Conservation (phyloP, 129 eudicot species). For the Pseudognaphalium luteoalbum region DNA sequence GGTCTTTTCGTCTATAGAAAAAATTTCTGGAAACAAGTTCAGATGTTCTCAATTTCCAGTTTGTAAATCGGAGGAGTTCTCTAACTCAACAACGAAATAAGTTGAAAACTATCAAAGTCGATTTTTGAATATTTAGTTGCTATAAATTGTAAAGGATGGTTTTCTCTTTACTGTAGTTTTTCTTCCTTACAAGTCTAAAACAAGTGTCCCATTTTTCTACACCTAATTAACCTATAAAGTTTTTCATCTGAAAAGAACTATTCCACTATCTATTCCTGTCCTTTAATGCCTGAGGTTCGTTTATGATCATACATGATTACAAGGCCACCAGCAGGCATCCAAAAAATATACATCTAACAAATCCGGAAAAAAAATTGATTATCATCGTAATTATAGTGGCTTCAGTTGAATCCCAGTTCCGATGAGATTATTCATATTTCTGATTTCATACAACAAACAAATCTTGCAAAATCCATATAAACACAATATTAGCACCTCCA, state of each 20-base stretch:
- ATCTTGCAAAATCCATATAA: neutral
- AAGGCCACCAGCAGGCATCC: neutral
- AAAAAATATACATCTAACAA: neutral
- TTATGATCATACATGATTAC: neutral
- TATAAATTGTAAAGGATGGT: no score
- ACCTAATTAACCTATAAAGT: neutral
- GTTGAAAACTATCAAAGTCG: no score
- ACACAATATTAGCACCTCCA: no score
- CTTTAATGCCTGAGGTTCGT: neutral
- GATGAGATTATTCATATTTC: neutral
- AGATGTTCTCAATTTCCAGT: no score
- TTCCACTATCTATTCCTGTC: neutral
- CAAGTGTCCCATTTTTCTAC: neutral
- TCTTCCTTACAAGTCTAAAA: no score
- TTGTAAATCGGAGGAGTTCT: no score
- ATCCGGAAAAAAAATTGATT: neutral
- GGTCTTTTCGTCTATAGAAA: no score
- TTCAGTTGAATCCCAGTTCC: conserved; percentile 1
- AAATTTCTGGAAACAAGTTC: no score
- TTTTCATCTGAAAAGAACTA: neutral
- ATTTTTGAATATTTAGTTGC: no score
- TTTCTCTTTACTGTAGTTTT: no score
- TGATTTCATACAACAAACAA: neutral
- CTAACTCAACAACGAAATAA: no score
- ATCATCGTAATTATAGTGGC: neutral